Percentiles rank a stretch among this genome's conserved stretches.
Conservation (phyloP, 495 filamentous ascomycete species). For the Viridothelium virens region DNA sequence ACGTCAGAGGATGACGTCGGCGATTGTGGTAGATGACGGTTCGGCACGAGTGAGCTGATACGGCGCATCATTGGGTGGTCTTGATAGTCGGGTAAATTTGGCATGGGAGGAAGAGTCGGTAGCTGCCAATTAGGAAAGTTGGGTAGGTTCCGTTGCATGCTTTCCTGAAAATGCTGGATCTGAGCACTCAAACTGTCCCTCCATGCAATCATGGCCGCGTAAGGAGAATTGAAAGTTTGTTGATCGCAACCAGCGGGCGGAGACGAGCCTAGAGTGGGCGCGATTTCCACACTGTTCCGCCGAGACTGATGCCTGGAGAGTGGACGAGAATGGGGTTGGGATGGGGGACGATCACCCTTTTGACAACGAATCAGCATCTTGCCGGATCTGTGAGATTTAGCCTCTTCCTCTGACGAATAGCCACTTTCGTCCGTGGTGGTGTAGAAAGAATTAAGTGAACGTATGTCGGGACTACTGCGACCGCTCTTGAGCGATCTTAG, state of each 20-base stretch:
- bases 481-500: constrained; percentile 48
- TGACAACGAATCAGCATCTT: not conserved
- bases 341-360: not conserved
- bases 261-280: constrained; percentile 29
- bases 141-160: constrained; percentile 58
- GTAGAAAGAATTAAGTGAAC: constrained; percentile 58
- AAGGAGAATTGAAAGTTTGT: constrained; percentile 26
- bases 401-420: constrained; percentile 23
- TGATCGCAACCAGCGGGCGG: constrained; percentile 14
- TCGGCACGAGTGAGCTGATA: constrained; percentile 64
- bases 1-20: not conserved
- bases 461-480: constrained; percentile 54
- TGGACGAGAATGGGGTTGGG: not conserved
- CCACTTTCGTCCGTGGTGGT: constrained; percentile 31
- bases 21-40: not conserved
- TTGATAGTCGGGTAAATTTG: constrained; percentile 63
- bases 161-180: constrained; percentile 72
- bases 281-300: constrained; percentile 26
- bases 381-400: constrained; percentile 22
- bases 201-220: constrained; percentile 59
- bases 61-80: constrained; percentile 62
- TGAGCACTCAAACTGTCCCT: constrained; percentile 69
- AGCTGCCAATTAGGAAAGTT: constrained; percentile 40
- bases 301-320: constrained; percentile 27
- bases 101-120: constrained; percentile 49